phyloP scores from a whole-genome alignment of 2,329 filamentous ascomycete species.

The Botrytis deweyae region DNA sequence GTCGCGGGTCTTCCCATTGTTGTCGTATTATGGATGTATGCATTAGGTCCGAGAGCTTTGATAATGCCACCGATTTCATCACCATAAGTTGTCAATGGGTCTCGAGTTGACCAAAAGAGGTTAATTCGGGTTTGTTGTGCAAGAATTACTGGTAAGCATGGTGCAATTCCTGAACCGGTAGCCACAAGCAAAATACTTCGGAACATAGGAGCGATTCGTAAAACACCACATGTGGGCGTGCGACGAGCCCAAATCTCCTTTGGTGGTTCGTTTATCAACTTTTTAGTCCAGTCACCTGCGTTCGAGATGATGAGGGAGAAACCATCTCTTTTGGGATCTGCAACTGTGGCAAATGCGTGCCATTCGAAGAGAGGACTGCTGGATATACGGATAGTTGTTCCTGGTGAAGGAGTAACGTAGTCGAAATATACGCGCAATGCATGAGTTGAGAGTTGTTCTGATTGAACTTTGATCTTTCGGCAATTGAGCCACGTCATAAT shows the following conservation, averaged over 20 bases:
- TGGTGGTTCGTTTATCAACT: constrained; percentile 61
- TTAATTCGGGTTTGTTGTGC: constrained; percentile 30
- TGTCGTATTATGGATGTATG: constrained; percentile 42
- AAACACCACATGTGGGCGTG: constrained; percentile 64
- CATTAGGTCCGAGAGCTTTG: constrained; percentile 37
- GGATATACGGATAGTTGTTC: constrained; percentile 59
- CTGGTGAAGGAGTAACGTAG: constrained; percentile 58
- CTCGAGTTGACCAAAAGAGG: constrained; percentile 43
- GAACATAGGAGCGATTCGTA: constrained; percentile 67
- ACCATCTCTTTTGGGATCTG: constrained; percentile 51
- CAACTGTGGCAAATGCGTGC: constrained; percentile 75
- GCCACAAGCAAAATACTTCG: constrained; percentile 63
- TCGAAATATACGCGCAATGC: constrained; percentile 69
- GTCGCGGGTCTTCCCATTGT: constrained; percentile 40
- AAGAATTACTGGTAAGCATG: constrained; percentile 49
- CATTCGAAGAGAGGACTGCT: constrained; percentile 66
- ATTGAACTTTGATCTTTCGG: constrained; percentile 62
- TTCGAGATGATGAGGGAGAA: constrained; percentile 71
- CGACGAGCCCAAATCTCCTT: constrained; percentile 66
- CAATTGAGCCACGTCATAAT: constrained; percentile 73
- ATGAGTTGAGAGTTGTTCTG: constrained; percentile 68
- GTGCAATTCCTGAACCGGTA: constrained; percentile 73
- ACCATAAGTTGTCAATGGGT: constrained; percentile 40
- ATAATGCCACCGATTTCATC: constrained; percentile 39
- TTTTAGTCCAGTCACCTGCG: constrained; percentile 72